These are phyloP conservation scores for Solidago caesia DNA, from an alignment of 129 eudicot genomes.

Conservation along the genomic window DNA sequence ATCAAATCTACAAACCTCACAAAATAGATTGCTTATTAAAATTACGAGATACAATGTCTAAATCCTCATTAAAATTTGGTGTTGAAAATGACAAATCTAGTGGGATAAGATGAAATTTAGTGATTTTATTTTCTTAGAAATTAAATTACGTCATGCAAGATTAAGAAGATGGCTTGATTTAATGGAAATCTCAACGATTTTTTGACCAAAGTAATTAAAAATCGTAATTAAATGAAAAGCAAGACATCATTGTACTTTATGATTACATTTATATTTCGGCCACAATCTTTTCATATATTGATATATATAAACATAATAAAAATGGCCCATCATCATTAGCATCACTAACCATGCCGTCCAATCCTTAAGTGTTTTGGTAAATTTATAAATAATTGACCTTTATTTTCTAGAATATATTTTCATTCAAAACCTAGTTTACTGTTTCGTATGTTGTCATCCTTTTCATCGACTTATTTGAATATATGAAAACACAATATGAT, in stretches of 20 bases:
- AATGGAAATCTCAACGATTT: slow-evolving; percentile 10
- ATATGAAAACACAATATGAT: neutral
- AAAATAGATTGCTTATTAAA: too few species aligned
- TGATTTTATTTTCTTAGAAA: neutral
- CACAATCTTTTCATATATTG: slow-evolving; percentile 24
- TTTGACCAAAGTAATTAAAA: slow-evolving; percentile 18
- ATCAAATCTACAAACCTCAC: too few species aligned
- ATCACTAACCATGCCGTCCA: slow-evolving; percentile 42
- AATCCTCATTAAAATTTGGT: neutral
- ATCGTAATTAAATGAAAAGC: slow-evolving; percentile 14
- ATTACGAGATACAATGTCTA: too few species aligned
- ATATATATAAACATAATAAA: slow-evolving; percentile 13
- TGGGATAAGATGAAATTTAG: neutral
- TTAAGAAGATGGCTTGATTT: slow-evolving; percentile 10
- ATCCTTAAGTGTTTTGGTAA: slow-evolving; percentile 16
- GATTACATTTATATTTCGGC: slow-evolving; percentile 35
- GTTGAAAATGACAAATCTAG: neutral
- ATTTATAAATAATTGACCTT: slow-evolving; percentile 21
- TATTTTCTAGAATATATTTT: slow-evolving; percentile 26
- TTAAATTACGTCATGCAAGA: slow-evolving; percentile 2
- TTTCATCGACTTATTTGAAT: neutral
- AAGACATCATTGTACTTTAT: slow-evolving; percentile 36
- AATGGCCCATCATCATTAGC: slow-evolving; percentile 39
- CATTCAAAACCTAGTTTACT: slow-evolving; percentile 4
- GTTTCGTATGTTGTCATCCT: slow-evolving; percentile 20